Evolutionary conservation across 495 filamentous ascomycete species (phyloP).

Genomic region (Penicillium egyptiacum): DNA sequence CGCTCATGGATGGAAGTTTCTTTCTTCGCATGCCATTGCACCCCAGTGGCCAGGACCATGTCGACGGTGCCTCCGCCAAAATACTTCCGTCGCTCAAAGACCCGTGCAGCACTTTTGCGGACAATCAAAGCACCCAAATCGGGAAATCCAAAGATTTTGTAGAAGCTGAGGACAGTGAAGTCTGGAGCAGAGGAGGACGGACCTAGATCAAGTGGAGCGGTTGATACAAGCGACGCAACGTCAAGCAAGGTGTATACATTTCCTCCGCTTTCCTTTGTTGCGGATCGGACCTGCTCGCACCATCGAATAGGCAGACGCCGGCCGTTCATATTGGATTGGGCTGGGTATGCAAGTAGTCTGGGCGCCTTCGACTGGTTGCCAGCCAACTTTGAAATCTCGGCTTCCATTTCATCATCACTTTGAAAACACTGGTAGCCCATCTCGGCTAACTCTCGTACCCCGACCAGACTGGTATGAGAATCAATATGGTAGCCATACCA

Average conservation of each 20-base stretch:
- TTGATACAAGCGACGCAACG: constrained; percentile 81
- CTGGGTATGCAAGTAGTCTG: constrained; percentile 78
- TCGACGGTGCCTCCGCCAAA: constrained; percentile 98
- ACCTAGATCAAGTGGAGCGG: constrained; percentile 71
- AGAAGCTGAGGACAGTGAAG: constrained; percentile 87
- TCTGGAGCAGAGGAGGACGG: constrained; percentile 65
- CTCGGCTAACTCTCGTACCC: constrained; percentile 70
- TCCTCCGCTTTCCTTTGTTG: constrained; percentile 13
- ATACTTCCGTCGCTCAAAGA: constrained; percentile 67
- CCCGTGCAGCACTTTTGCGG: constrained; percentile 61
- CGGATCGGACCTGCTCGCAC: constrained; percentile 55
- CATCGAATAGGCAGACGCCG: constrained; percentile 70
- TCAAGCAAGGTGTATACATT: constrained; percentile 75
- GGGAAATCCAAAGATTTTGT: constrained; percentile 97
- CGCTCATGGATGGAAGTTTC: constrained; percentile 69
- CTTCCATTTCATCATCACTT: constrained; percentile 63
- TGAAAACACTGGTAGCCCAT: constrained; percentile 64
- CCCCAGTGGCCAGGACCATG: constrained; percentile 53
- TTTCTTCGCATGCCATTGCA: constrained; percentile 71
- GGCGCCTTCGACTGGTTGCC: constrained; percentile 24
- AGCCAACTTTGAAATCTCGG: constrained; percentile 56
- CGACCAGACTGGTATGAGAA: constrained; percentile 85
- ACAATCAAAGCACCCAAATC: constrained; percentile 88
- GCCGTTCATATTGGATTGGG: constrained; percentile 94
- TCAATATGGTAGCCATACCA: constrained; percentile 82